Base-by-base conservation (phyloP, 2,329 filamentous ascomycete genomes). In the Colletotrichum cereale region DNA sequence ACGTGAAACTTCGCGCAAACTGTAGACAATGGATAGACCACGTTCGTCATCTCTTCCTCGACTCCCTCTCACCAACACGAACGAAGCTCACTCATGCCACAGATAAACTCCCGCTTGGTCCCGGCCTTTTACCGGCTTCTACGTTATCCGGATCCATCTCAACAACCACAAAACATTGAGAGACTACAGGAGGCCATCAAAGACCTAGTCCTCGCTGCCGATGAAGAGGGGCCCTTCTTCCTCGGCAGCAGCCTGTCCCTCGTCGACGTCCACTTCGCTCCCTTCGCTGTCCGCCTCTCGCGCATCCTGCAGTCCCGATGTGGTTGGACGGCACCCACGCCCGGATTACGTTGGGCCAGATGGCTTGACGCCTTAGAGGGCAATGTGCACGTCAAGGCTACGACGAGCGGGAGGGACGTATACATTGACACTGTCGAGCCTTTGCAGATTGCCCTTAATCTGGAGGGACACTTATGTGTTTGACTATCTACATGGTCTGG, bases 1-100 rank as follows among this genome's bases (percentile, higher is more conserved):
- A 87, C 76, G 85, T 92, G 1, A 90, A 92, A 76, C 80, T 90
- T 18, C 90, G 91, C 75, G 94, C 95, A 2, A 89, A 92, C 67
- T 94, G 90, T 70, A 89, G 94, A 53, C 82, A 96, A 12, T 97
- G 94, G 94, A 87, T 90, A 34, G 92, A 96, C 75, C 93, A 96
- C 83, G 90, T 94, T 82, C 80, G 88, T 56, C 24, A 18, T 47
- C 7, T 11, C 42, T 7, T 40, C 8, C 36, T 18, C n/a, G 38
- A 8, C 29, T 11, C 24, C 12, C 18, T 24, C 18, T 42, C 34
- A 57, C 60, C 34, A 11, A 50, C 60, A 10, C 24, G 21, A 6
- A 26, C 16, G 24, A 53, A 29, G 40, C 62, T 62, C 29, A 66
- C 26, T 18, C 11, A 21, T 5, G 11, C 14, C 40, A 24, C 14